Evolutionary conservation across 2,329 filamentous ascomycete species (phyloP), one percentile per base, ranked within the genome.

Genomic region (Colletotrichum agaves): DNA sequence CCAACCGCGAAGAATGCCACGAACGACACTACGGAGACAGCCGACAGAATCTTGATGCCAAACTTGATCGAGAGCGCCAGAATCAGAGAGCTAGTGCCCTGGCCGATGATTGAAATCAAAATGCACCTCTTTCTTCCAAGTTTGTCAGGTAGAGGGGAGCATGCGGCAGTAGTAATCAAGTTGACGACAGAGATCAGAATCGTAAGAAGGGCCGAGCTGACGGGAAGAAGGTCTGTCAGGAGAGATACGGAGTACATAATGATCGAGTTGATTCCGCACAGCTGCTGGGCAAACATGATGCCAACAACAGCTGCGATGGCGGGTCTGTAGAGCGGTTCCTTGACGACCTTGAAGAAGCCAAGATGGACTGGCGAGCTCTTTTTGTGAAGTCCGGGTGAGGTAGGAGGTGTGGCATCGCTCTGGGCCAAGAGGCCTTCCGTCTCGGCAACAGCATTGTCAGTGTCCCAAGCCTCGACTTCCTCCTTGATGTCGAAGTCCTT

Each of bases 171-270:
- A 57, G 93, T 93, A 73, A 93, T 74, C 39, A 99, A 88, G 79
- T 98, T 98, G 75, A 97, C 87, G 12, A 89, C 85, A 0, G 94
- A 97, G 67, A 98, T 94, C 61, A 92, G 81, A 68, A 98, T 95
- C 61, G 95, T 97, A 59, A 99, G 85, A 1, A 97, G 81, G 0
- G 91, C 91, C 0, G 94, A 95, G 69, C 90, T 93, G 52, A 93
- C 88, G 3, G 93, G 91, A 0, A 99, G 87, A 2, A 98, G 86
- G 70, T 90, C 89, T 35, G 91, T 89, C 13, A 99, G 87, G 1
- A 99, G 88, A 0, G 93, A 94, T 5, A 98, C 96, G 2, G 94
- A 97, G 79, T 99, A 99, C 94, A 99, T 98, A 80, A 98, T 92
- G 75, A 98, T 95, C 66, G 92, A 95, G 85, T 99, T 98, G 81